Evolutionary conservation across 257 asterid species (phyloP).

Genomic region (Nicotiana benthamiana): DNA sequence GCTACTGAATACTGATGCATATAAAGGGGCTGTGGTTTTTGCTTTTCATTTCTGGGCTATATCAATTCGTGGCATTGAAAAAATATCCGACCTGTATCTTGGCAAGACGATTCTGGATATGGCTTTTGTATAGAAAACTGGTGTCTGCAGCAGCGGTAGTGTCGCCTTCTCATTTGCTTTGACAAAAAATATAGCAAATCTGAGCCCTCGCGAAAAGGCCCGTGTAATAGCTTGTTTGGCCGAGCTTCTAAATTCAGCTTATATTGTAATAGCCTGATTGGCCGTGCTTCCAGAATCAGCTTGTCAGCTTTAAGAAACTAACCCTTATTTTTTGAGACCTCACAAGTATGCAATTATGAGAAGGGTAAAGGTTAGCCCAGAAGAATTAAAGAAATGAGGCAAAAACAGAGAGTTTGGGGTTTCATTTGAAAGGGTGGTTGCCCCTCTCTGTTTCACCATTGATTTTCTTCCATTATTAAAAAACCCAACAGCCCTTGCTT

Average conservation of each 20-base stretch:
- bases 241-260: too few species aligned
- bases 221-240: too few species aligned
- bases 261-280: too few species aligned
- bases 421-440: background rate
- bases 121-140: background rate
- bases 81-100: background rate
- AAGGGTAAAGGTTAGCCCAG: too few species aligned
- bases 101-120: background rate
- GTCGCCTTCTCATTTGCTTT: background rate
- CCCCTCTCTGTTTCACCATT: background rate
- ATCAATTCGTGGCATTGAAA: background rate
- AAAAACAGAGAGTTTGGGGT: background rate
- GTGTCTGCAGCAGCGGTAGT: background rate
- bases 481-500: too few species aligned
- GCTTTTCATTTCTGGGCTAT: background rate
- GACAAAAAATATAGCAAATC: background rate
- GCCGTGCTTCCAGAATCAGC: too few species aligned
- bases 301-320: too few species aligned
- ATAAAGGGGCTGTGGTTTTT: too few species aligned
- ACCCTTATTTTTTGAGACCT: too few species aligned
- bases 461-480: background rate
- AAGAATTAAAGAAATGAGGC: background rate
- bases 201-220: background rate
- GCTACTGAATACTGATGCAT: too few species aligned
- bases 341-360: too few species aligned